Evolutionary conservation across 2,329 filamentous ascomycete genomes (phyloP).

Genomic region (Aureobasidium musti): DNA sequence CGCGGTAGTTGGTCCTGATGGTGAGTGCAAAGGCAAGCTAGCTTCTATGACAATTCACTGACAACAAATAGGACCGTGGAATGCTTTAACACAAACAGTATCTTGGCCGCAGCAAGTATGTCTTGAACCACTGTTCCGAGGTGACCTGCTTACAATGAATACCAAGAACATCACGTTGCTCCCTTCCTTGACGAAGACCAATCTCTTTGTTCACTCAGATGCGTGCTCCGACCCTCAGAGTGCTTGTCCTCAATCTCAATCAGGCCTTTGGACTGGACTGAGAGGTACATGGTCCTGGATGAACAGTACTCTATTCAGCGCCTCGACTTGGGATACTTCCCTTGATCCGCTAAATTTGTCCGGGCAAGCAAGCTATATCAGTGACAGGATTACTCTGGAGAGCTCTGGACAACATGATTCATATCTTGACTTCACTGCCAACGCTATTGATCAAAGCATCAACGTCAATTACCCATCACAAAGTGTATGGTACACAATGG

Average conservation of each 20-base stretch:
- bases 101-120: conserved; percentile 10
- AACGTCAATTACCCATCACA: conserved; percentile 5
- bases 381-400: conserved; percentile 15
- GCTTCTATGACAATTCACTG: not conserved
- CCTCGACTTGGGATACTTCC: conserved; percentile 12
- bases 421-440: conserved; percentile 18
- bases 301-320: conserved; percentile 3
- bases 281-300: conserved; percentile 1
- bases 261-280: not conserved
- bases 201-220: not conserved
- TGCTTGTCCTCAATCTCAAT: not conserved
- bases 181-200: conserved; percentile 7
- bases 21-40: not conserved
- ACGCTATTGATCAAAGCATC: not conserved
- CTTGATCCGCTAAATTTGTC: not conserved
- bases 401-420: not conserved
- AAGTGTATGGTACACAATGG: conserved; percentile 1
- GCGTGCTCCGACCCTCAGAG: not conserved
- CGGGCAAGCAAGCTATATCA: conserved; percentile 19
- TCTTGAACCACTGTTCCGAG: no score
- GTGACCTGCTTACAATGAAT: not conserved
- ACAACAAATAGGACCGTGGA: not conserved
- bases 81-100: not conserved
- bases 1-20: conserved; percentile 17
- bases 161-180: conserved; percentile 12